Evolutionary conservation across 140 eudicot genomes (phyloP).

Genomic region (Erigeron philadelphicus): DNA sequence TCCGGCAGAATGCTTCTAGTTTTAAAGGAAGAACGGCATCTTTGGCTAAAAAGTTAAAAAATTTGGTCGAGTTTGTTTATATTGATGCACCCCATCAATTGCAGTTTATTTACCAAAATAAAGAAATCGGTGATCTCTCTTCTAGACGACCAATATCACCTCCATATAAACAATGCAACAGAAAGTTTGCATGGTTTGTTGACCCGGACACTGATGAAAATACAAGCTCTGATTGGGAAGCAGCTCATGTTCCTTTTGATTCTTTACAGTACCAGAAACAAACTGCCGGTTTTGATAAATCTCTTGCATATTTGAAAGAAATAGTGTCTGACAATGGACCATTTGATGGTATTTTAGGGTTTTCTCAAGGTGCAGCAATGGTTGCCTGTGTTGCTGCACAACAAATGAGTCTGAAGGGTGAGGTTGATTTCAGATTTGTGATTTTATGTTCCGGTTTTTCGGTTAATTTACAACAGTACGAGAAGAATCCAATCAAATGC

Average conservation of each 20-base stretch:
- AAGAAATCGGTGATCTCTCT: constrained; percentile 20
- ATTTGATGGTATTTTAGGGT: constrained; percentile 85
- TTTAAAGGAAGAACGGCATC: constrained; percentile 89
- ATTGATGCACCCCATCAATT: constrained; percentile 82
- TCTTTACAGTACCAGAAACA: constrained; percentile 75
- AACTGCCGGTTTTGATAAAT: constrained; percentile 64
- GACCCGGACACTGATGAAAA: constrained; percentile 33
- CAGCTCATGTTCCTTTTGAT: constrained; percentile 58
- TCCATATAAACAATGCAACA: constrained; percentile 50
- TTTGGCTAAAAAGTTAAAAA: constrained; percentile 75
- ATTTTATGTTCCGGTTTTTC: constrained; percentile 83
- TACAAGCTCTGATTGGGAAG: constrained; percentile 49
- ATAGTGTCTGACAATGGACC: constrained; percentile 54
- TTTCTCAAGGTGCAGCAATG: constrained; percentile 99
- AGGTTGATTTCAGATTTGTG: constrained; percentile 61
- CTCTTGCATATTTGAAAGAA: constrained; percentile 54
- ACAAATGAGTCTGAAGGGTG: constrained; percentile 43
- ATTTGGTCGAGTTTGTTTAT: constrained; percentile 69
- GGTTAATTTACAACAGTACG: constrained; percentile 34
- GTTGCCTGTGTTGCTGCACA: constrained; percentile 63
- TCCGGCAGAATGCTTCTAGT: constrained; percentile 90
- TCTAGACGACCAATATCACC: constrained; percentile 30
- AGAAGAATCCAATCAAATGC: constrained; percentile 47
- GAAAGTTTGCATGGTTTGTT: constrained; percentile 78
- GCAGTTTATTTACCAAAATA: constrained; percentile 61